Percentiles rank a stretch among this genome's conserved stretches.
Conservation (phyloP, 495 filamentous ascomycete species). For the Achaetomiella virescens region DNA sequence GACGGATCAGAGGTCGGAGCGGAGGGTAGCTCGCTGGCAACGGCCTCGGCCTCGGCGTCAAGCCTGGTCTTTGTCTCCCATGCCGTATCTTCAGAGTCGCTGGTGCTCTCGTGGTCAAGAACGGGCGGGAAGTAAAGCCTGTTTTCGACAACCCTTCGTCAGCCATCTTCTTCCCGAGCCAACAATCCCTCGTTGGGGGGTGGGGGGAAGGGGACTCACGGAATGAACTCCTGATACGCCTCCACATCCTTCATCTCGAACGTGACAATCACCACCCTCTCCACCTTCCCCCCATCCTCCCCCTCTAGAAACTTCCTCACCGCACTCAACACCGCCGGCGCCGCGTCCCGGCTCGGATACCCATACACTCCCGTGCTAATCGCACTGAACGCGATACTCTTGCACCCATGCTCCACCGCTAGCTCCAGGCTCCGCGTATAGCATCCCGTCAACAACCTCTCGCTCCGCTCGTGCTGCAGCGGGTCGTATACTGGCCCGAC, state of each 20-base stretch:
- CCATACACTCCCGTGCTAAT: constrained; percentile 88
- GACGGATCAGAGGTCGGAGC: constrained; percentile 32
- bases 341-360: constrained; percentile 71
- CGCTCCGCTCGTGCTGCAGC: constrained; percentile 34
- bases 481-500: constrained; percentile 77
- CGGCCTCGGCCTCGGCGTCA: constrained; percentile 28
- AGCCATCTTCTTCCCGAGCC: not conserved
- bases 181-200: not conserved
- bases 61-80: constrained; percentile 19
- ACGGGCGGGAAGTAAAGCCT: constrained; percentile 37
- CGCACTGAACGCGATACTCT: constrained; percentile 72
- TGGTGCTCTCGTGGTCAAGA: constrained; percentile 13
- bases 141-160: not conserved
- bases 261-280: constrained; percentile 73
- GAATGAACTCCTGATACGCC: constrained; percentile 61
- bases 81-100: constrained; percentile 14
- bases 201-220: constrained; percentile 50
- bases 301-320: constrained; percentile 63
- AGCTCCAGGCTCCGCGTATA: constrained; percentile 70
- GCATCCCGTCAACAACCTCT: constrained; percentile 55
- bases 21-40: constrained; percentile 30
- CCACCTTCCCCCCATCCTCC: constrained; percentile 50
- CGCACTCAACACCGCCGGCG: constrained; percentile 57
- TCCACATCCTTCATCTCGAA: constrained; percentile 71
- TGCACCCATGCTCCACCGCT: constrained; percentile 57